Evolutionary conservation across 108 stramenopile species (phyloP).

Genomic region (Schizochytrium sp.): DNA sequence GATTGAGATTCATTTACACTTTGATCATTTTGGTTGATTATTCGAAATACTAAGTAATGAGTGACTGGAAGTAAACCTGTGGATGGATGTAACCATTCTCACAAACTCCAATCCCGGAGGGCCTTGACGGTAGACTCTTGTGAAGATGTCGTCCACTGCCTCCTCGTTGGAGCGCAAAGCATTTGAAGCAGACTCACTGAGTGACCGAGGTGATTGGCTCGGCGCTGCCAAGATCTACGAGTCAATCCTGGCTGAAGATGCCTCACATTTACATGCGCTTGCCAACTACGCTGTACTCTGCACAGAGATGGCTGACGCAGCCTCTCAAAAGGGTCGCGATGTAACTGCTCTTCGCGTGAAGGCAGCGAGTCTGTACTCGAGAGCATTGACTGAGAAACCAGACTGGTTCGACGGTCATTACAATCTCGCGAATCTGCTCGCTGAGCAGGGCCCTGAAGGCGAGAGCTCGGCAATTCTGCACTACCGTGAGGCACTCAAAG

Average conservation of each 20-base stretch:
- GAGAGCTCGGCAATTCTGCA: not conserved
- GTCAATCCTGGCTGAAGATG: not conserved
- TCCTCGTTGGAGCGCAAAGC: too few species aligned
- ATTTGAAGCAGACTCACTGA: not conserved
- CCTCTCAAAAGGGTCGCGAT: not conserved
- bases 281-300: constrained; percentile 35
- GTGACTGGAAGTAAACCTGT: too few species aligned
- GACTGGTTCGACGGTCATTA: constrained; percentile 59
- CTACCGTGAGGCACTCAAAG: constrained; percentile 40
- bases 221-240: constrained; percentile 44
- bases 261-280: constrained; percentile 18
- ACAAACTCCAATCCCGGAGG: too few species aligned
- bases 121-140: too few species aligned
- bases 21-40: too few species aligned
- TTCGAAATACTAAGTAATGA: too few species aligned
- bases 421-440: constrained; percentile 35
- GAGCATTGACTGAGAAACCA: constrained; percentile 6
- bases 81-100: too few species aligned
- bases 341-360: not conserved
- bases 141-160: too few species aligned
- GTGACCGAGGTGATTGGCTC: not conserved
- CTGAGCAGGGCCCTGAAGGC: constrained; percentile 1
- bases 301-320: constrained; percentile 23
- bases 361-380: not conserved
- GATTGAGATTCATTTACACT: too few species aligned